Evolutionary conservation across 805 yeast genomes (phyloP), one percentile per base, ranked within the genome.

Genomic region (Metschnikowia reukaufii): DNA sequence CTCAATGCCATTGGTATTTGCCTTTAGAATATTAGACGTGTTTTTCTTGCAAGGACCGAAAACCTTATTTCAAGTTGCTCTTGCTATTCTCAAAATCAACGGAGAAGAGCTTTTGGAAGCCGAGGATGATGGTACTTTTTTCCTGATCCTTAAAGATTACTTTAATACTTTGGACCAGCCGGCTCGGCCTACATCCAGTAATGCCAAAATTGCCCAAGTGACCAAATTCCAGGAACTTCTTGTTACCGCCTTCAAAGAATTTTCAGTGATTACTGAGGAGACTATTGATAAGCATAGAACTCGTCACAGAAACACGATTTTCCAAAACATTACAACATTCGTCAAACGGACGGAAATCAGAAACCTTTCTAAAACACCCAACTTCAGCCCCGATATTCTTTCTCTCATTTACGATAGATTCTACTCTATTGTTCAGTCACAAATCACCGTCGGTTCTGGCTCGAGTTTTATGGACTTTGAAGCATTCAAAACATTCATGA

Each of bases 1-100:
- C 56, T 84, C 96, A 0, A 90, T 94, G 96, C 99, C 99, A 0
- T 70, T 94, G 55, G 90, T 90, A 5, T 92, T 82, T 68, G 97
- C 99, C 2, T 88, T 90, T 59, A 74, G 98, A 63, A 86, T 94
- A 39, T 77, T 92, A 59, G 99, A 94, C 65, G 85, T 90, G 18
- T 84, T 94, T 61, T 86, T 94, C 64, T 74, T 88, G 47, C 90
- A 90, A 64, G 99, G 99, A 0, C 83, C 96, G 2, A 83, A 83
- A 54, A 85, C 94, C 0, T 70, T 94, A 19, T 95, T 94, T 63
- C 98, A 94, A 66, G 91, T 94, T 6, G 96, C 96, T 0, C 70
- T 94, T 49, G 99, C 97, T 0, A 80, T 94, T n/a, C 67, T 94
- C 40, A 81, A 90, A 54, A 75, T 92, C 20, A 92, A 91, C 57